Evolutionary conservation across 768 basidiomycete species (phyloP).

Genomic region (Trichaptum fuscoviolaceum): DNA sequence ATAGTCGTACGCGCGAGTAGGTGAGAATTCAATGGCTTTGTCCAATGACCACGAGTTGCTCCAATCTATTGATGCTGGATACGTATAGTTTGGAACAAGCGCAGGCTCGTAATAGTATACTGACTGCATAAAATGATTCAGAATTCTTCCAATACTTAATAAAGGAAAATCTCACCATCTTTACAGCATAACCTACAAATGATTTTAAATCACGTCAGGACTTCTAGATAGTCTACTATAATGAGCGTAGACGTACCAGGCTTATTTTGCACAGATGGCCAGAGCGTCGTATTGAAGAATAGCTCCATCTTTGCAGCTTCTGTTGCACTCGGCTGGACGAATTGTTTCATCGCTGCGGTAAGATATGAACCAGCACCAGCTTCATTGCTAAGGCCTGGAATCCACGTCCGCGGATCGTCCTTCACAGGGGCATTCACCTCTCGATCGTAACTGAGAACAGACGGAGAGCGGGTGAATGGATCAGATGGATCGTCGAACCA

Average conservation of each 20-base stretch:
- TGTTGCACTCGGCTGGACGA: constrained; percentile 44
- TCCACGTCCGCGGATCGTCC: constrained; percentile 53
- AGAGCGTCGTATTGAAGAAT: constrained; percentile 41
- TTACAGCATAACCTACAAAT: constrained; percentile 27
- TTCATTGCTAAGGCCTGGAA: constrained; percentile 54
- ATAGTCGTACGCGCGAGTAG: constrained; percentile 47
- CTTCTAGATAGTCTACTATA: not conserved
- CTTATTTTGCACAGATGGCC: constrained; percentile 46
- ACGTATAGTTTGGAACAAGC: constrained; percentile 39
- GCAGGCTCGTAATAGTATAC: constrained; percentile 49
- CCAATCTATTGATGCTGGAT: constrained; percentile 45
- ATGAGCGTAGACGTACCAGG: constrained; percentile 29
- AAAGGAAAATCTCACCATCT: constrained; percentile 32
- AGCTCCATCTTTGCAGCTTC: constrained; percentile 49
- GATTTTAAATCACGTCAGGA: not conserved
- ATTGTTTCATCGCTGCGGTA: constrained; percentile 53
- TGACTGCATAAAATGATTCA: constrained; percentile 23
- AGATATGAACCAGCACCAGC: constrained; percentile 58
- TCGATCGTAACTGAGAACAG: constrained; percentile 50
- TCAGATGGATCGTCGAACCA: constrained; percentile 47
- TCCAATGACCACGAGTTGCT: constrained; percentile 58
- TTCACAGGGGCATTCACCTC: constrained; percentile 43
- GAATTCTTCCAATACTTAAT: not conserved
- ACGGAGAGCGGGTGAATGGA: constrained; percentile 49
- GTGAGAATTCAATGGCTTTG: constrained; percentile 39